These are phyloP conservation scores for Tetradesmus obliquus DNA, from an alignment of 139 green algal genomes.

Conservation along the genomic window DNA sequence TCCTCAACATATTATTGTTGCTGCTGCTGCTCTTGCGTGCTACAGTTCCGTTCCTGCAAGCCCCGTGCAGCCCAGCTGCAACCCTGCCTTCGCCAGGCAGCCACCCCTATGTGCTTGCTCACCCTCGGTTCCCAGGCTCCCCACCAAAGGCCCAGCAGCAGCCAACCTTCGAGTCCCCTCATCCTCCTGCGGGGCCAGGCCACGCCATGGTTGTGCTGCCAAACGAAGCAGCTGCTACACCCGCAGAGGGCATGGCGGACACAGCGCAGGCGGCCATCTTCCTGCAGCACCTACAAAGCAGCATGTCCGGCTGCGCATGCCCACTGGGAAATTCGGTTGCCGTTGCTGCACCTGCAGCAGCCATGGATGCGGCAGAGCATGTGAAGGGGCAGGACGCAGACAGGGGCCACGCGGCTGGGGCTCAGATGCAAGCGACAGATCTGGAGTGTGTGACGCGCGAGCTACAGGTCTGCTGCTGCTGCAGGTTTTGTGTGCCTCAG, in stretches of 20 bases:
- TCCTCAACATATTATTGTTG: no score
- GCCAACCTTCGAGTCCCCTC: no score
- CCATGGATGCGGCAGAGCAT: conserved; percentile 37
- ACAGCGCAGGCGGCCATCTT: conserved; percentile 9
- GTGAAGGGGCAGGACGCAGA: conserved; percentile 27
- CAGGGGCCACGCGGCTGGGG: neutral
- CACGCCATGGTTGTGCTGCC: neutral
- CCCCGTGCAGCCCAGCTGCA: no score
- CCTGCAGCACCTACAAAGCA: conserved; percentile 22
- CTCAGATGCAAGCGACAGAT: conserved; percentile 54
- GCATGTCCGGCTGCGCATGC: conserved; percentile 29
- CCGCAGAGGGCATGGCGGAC: neutral
- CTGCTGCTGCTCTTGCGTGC: no score
- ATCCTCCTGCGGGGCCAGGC: no score
- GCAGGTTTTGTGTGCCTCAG: no score
- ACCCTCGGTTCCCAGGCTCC: no score
- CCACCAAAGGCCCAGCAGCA: no score
- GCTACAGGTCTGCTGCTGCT: conserved; percentile 53
- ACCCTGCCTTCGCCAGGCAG: no score
- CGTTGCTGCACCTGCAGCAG: conserved; percentile 10
- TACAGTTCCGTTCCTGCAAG: no score
- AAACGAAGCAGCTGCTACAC: neutral
- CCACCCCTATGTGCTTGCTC: no score
- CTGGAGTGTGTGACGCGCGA: conserved; percentile 83
- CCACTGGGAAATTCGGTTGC: neutral